These are phyloP conservation scores for Paraphaeosphaeria sporulosa DNA, from an alignment of 2,329 filamentous ascomycete species.

Conservation along the genomic window DNA sequence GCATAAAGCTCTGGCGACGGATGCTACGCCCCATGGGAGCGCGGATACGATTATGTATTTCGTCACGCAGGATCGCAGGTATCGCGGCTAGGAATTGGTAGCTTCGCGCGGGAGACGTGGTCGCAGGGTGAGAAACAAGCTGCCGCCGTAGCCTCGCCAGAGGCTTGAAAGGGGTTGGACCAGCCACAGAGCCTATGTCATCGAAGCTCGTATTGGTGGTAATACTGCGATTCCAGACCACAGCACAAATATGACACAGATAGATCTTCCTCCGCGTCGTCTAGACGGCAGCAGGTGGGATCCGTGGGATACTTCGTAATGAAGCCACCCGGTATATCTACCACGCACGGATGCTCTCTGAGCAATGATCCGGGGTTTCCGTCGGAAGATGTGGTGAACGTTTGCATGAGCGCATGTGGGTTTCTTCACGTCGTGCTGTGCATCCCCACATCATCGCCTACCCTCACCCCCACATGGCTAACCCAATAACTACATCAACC, in stretches of 20 bases:
- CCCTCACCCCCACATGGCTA: conserved; percentile 4
- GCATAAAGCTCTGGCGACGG: conserved; percentile 22
- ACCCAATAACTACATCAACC: conserved; percentile 6
- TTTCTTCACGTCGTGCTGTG: conserved; percentile 1
- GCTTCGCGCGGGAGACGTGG: not conserved
- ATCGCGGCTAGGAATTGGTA: not conserved
- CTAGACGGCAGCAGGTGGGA: not conserved
- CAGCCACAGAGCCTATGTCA: conserved; percentile 4
- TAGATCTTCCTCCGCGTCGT: not conserved
- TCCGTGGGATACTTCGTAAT: not conserved
- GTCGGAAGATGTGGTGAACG: not conserved
- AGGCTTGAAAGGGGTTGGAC: not conserved
- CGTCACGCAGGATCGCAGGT: conserved; percentile 8
- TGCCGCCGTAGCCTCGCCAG: conserved; percentile 8
- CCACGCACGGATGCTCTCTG: not conserved
- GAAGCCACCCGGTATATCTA: not conserved
- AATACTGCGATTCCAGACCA: conserved; percentile 1
- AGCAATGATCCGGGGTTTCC: not conserved
- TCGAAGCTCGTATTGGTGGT: not conserved
- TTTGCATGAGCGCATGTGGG: not conserved
- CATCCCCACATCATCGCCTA: conserved; percentile 1
- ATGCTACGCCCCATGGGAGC: conserved; percentile 8
- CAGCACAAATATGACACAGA: not conserved
- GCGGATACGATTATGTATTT: conserved; percentile 5
- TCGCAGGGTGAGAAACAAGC: not conserved